Percentiles rank a stretch among this genome's conserved stretches.
Evolutionary conservation across 352 stramenopile genomes (phyloP).

Genomic region (Pythium oligandrum): DNA sequence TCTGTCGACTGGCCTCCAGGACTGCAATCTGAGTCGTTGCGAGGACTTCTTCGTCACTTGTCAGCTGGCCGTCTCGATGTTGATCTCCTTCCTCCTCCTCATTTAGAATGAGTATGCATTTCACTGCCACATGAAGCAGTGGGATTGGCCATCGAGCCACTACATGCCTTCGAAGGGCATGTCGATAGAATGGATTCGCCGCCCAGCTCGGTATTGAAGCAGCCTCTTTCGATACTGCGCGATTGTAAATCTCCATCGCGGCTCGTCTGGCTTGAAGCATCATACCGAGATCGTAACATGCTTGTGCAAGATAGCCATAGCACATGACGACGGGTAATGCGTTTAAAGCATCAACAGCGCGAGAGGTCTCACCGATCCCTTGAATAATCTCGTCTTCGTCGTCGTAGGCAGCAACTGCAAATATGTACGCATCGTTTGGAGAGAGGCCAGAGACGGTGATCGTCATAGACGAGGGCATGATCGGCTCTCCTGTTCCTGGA

Average conservation of each 20-base stretch:
- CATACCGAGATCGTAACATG: constrained; percentile 31
- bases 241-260: constrained; percentile 43
- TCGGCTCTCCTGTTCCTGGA: constrained; percentile 47
- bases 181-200: constrained; percentile 54
- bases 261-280: constrained; percentile 25
- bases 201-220: constrained; percentile 35
- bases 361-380: constrained; percentile 57
- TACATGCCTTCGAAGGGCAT: constrained; percentile 38
- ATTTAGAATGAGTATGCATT: constrained; percentile 50
- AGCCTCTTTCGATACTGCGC: constrained; percentile 30
- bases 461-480: constrained; percentile 22
- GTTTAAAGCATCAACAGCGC: constrained; percentile 59
- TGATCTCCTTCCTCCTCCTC: constrained; percentile 39
- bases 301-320: constrained; percentile 69
- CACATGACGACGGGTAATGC: constrained; percentile 55
- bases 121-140: constrained; percentile 44
- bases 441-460: constrained; percentile 47
- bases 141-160: constrained; percentile 47
- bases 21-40: constrained; percentile 26
- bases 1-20: constrained; percentile 39
- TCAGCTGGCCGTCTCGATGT: constrained; percentile 31
- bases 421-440: constrained; percentile 80
- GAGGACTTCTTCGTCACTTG: constrained; percentile 21
- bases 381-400: constrained; percentile 52
- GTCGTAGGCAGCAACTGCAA: constrained; percentile 78